These are phyloP conservation scores for Podospora anserina DNA, from an alignment of 495 filamentous ascomycete genomes.

Conservation along the genomic window DNA sequence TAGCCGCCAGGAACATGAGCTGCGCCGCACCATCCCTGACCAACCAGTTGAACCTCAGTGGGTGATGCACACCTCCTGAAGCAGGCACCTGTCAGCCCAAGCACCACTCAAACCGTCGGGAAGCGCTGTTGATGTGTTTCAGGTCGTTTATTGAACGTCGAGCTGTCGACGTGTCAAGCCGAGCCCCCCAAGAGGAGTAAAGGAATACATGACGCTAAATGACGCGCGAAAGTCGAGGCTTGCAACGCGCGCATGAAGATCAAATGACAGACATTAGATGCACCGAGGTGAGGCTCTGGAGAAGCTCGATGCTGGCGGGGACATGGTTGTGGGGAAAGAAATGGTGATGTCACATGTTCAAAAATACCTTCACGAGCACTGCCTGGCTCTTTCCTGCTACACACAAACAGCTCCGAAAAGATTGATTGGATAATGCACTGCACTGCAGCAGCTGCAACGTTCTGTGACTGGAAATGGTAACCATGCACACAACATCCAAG, in stretches of 20 bases:
- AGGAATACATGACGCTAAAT: not conserved
- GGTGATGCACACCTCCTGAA: not conserved
- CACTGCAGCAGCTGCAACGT: too few relatives aligned
- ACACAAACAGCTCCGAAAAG: not conserved
- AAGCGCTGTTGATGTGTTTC: slow-evolving; percentile 2
- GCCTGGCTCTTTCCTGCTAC: not conserved
- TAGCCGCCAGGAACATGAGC: slow-evolving; percentile 1
- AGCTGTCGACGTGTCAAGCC: not conserved
- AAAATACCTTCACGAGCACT: not conserved
- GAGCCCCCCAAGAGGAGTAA: not conserved
- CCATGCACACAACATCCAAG: not conserved
- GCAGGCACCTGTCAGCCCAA: not conserved
- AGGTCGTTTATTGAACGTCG: not conserved
- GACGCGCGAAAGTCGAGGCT: not conserved
- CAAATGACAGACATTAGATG: not conserved
- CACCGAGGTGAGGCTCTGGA: not conserved
- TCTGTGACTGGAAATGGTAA: not conserved
- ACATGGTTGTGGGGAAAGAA: too few relatives aligned
- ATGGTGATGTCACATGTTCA: not conserved
- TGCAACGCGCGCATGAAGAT: not conserved
- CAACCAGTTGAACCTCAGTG: not conserved
- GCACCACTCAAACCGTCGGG: not conserved
- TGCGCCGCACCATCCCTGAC: not conserved
- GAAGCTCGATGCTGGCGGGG: too few relatives aligned
- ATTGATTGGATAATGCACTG: not conserved